A percentile compares a stretch with the other conserved stretches of the same genome.
Conservation (phyloP, 129 eudicot species). For the Helianthus annuus region HanXRQr2.0-SUNRISE NC_035445.2:142952409-142952908, state of each 20-base stretch:
- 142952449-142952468: too few species aligned
- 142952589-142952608: not conserved
- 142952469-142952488: too few species aligned
- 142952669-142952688: too few species aligned
- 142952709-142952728: not conserved
- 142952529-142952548: too few species aligned
- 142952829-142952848: not conserved
- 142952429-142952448: too few species aligned
- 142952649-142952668: not conserved
- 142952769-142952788: not conserved
- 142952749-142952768: not conserved
- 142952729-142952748: not conserved
- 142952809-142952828: not conserved
- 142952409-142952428: too few species aligned
- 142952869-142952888: not conserved
- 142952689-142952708: not conserved
- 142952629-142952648: constrained; percentile 8
- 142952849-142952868: not conserved
- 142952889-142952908: not conserved
- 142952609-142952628: not conserved
- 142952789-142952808: not conserved
- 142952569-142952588: not conserved
- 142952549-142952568: too few species aligned
- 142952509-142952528: too few species aligned
- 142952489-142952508: too few species aligned